Conservation (phyloP, 2,329 filamentous ascomycete species). For the Alternaria gansuensis region DNA sequence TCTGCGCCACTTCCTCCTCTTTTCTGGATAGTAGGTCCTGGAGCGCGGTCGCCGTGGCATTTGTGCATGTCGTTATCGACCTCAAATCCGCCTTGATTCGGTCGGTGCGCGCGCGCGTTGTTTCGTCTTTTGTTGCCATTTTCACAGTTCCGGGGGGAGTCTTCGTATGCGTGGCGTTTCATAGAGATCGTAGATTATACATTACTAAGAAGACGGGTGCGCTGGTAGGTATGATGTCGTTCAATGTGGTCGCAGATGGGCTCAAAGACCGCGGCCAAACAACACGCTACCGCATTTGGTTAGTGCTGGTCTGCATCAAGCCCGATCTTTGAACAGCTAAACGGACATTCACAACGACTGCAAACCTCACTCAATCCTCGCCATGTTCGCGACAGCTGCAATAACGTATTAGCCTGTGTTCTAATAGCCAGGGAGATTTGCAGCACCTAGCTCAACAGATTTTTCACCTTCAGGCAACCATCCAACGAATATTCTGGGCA, state of each 20-base stretch:
- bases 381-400: background rate
- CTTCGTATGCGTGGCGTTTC: constrained; percentile 17
- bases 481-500: background rate
- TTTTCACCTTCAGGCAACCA: background rate
- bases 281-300: constrained; percentile 22
- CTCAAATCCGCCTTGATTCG: constrained; percentile 59
- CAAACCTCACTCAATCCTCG: background rate
- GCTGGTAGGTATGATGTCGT: constrained; percentile 22
- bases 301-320: constrained; percentile 10
- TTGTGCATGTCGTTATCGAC: constrained; percentile 60
- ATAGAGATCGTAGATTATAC: constrained; percentile 41
- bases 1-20: constrained; percentile 47
- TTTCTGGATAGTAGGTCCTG: constrained; percentile 55
- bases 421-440: background rate
- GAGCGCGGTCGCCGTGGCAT: constrained; percentile 57
- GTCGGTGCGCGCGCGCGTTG: constrained; percentile 58
- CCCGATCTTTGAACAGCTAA: background rate
- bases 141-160: constrained; percentile 1
- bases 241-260: constrained; percentile 18
- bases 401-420: background rate
- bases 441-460: background rate
- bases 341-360: background rate
- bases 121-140: constrained; percentile 44
- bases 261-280: constrained; percentile 28
- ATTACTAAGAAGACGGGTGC: constrained; percentile 35